Evolutionary conservation across 805 yeast genomes (phyloP), one percentile per base, ranked within the genome.

Genomic region (Tetrapisispora fleetii): DNA sequence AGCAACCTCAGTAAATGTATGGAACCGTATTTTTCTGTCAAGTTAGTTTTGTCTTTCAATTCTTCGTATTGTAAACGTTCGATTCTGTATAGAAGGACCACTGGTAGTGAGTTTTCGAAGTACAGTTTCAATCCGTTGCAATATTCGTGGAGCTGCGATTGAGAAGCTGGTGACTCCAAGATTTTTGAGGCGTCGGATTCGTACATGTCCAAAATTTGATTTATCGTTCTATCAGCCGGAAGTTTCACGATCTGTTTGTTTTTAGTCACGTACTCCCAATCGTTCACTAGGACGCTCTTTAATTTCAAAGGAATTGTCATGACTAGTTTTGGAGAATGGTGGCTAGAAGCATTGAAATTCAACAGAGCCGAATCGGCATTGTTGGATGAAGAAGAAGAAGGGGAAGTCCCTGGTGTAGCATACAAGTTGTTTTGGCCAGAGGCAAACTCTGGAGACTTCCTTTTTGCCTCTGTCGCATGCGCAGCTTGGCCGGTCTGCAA

Each of bases 241-340:
- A 90, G 63, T 24, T 75, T 67, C 3, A 86, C 77, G 40, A 88
- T 64, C 62, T 81, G 79, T 46, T 83, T 82, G 55, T 88, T 85
- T 56, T 85, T 85, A 1, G 98, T 89, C 33, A 91, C 75, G 55
- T 72, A 73, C 64, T 91, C 96, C 99, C 98, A 91, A 69, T 91
- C 98, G 63, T 87, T 89, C 1, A 90, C 95, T 37, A 91, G 68
- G 3, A 81, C 58, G 6, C 83, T 69, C 63, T 89, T 90, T 49
- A 91, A 69, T 30, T 73, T 67, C 45, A 80, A 7, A 13, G 38
- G 38, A 17, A 36, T 36, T 14, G 4, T 21, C 19, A 38, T 22
- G 14, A 38, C 18, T 22, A 24, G 22, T 38, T 21, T 38, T 11
- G 18, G 22, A 32, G 35, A 4, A 32, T 32, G 35, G 10, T 32